phyloP scores from a whole-genome alignment of 352 stramenopile genomes.

The Phytophthora quininea region DNA sequence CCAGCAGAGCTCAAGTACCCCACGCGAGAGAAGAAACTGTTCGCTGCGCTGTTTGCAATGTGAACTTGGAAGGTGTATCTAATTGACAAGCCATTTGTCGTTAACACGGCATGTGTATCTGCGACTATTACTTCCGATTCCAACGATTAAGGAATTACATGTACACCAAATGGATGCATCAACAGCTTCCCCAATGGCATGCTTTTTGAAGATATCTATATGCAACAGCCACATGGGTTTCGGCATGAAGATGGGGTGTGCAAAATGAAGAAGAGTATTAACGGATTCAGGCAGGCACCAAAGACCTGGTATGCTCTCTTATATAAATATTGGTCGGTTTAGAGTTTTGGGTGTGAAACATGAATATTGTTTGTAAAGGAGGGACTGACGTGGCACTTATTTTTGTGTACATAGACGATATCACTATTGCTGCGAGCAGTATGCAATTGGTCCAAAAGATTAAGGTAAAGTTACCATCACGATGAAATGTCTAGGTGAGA shows the following conservation, averaged over 20 bases:
- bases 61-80: background rate
- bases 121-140: background rate
- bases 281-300: constrained; percentile 3
- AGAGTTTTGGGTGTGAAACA: constrained; percentile 4
- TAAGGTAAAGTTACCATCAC: background rate
- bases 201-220: constrained; percentile 5
- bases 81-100: background rate
- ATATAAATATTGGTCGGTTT: background rate
- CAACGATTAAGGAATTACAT: background rate
- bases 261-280: constrained; percentile 5
- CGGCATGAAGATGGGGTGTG: background rate
- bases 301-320: constrained; percentile 3
- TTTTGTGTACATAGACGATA: constrained; percentile 9
- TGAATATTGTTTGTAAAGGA: constrained; percentile 12
- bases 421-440: background rate
- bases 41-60: background rate
- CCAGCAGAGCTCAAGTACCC: no score
- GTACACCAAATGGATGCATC: constrained; percentile 4
- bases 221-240: constrained; percentile 3
- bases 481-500: background rate
- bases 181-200: background rate
- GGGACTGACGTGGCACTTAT: background rate
- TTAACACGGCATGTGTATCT: background rate
- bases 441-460: background rate
- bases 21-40: no score